Evolutionary conservation across 177 flowering plant genomes (phyloP), one percentile per base, ranked within the genome.

Genomic region (Vitis hybrid): DNA sequence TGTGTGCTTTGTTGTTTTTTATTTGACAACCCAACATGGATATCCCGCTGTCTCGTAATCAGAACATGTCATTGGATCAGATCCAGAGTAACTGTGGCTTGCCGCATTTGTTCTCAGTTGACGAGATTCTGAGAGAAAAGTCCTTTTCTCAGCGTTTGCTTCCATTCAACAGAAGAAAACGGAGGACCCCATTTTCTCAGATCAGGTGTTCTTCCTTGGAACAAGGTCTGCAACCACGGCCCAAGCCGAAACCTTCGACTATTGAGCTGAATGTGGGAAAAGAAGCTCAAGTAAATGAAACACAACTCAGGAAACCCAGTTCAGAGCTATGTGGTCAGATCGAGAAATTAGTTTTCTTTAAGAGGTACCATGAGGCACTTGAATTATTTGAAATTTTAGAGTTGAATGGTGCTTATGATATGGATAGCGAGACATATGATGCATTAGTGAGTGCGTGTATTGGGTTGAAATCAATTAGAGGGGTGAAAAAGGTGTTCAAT

Each of bases 301-400:
- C 74, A 51, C 76, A 74, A 45, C 18, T 67, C 2, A 71, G 59
- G 55, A 81, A 70, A 73, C 70, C 74, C 18, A 70, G 62, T 77
- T 75, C 71, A 7, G 75, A 80, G 21, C 61, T 87, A n/a, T 85
- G 86, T 72, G 65, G 70, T 70, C 88, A 86, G 74, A 93, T 91
- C 39, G 95, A 90, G 84, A 88, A 85, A 74, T 67, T 85, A 31
- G 95, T 86, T 63, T 70, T 82, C 8, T 76, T 65, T 60, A 81
- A 73, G 33, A 85, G 81, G 79, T 87, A 78, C 65, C 67, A 72
- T 9, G 93, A 92, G 60, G 97, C 98, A 4, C 77, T 93, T 51
- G 92, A 91, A 53, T 78, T 92, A 81, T 88, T 93, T 72, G 94
- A 89, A 60, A 75, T 86, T 62, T 74, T 91, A 74, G 88, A 88